Base-by-base conservation (phyloP, 257 asterid species). In the Solanum tarapatanum region DNA sequence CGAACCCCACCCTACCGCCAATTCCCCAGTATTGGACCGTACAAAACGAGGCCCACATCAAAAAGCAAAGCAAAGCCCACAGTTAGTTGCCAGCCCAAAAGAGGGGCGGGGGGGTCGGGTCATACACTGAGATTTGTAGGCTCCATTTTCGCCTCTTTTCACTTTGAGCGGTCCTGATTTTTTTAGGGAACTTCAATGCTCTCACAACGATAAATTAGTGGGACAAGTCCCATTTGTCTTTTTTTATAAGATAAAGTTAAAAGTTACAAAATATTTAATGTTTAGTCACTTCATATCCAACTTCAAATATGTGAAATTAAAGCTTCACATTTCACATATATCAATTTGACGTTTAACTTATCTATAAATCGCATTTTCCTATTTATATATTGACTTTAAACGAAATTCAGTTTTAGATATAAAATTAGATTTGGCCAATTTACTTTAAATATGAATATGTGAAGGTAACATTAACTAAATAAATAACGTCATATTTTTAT, bases 41-140 rank as follows among this genome's bases (percentile, higher is more conserved):
- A 87, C 88, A 5, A 35, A 36, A 35, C 30, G 30, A 19, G 17
- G 10, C 82, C 91, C 91, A 85, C 86, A 72, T 87, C 90, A 85
- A 24, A 30, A 85, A 33, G 58, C 83, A 33, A 66, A 74, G 51
- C 2, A 77, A 41, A 41, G 62, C 64, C 62, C 62, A 77, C n/a
- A 13, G 7, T 76, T 12, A 24, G 60, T 41, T 39, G 60, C 35
- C 60, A 39, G 17, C 23, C 60, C 60, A 76, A 39, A 39, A 23
- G 35, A 14, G 62, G 79, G 45, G 21, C 1, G 3, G 33, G 33
- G 33, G 33, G 33, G 33, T 17, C n/a, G 62, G 62, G n/a, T 17
- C 9, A 55, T 55, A 55, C 10, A 35, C 75, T 36, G 35, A 89
- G 79, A 87, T 87, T 69, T 66, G 86, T 19, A 83, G 89, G 86